Evolutionary conservation across 768 basidiomycete species (phyloP).

Genomic region (Pulveroboletus sp.): DNA sequence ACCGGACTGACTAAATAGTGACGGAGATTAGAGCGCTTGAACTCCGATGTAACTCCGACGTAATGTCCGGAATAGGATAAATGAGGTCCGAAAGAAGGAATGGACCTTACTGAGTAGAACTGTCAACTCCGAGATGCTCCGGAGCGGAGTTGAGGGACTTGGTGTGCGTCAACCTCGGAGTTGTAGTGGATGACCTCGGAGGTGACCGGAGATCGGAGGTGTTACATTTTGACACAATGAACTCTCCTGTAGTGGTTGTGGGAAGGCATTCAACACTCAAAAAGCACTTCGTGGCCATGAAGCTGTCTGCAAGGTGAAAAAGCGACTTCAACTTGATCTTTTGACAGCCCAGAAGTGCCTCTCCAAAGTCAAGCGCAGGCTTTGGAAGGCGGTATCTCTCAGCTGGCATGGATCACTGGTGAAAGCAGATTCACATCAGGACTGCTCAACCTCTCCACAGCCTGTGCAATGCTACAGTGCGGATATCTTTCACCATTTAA

Average conservation of each 20-base stretch:
- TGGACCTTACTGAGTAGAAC: too few relatives aligned
- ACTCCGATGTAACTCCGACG: too few relatives aligned
- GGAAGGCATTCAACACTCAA: not conserved
- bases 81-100: too few relatives aligned
- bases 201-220: not conserved
- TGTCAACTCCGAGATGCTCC: too few relatives aligned
- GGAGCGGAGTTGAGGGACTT: too few relatives aligned
- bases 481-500: not conserved
- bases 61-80: too few relatives aligned
- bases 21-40: too few relatives aligned
- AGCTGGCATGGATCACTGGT: not conserved
- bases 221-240: not conserved
- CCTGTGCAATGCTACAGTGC: not conserved
- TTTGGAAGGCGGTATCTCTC: not conserved
- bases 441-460: not conserved
- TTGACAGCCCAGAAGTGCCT: not conserved
- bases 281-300: not conserved
- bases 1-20: too few relatives aligned
- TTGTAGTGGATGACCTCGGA: not conserved
- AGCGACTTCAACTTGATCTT: not conserved
- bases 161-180: too few relatives aligned
- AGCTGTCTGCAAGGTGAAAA: not conserved
- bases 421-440: not conserved
- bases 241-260: not conserved
- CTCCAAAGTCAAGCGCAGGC: not conserved